Base-by-base conservation (phyloP, 768 basidiomycete species). In the Ramaria sp. region DNA sequence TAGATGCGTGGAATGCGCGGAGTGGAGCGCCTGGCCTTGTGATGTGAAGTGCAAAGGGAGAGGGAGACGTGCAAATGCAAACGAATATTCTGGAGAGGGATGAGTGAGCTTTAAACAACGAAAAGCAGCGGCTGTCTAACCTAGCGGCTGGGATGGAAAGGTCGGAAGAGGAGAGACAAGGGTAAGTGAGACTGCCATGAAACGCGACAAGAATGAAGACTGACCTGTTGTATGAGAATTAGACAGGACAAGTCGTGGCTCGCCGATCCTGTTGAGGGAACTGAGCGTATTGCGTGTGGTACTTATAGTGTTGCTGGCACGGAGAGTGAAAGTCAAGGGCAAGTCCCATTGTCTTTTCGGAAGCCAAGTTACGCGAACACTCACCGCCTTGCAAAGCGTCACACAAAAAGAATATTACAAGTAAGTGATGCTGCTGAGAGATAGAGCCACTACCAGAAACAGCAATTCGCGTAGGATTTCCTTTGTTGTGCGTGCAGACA, bases 171-270 rank as follows among this genome's bases (percentile, higher is more conserved):
- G 47, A 50, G 5, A 49, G 39, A 22, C 7, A 19, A 11, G n/a
- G 12, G 30, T 37, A 7, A 45, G 30, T 46, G 27, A 39, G 53
- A 49, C 38, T 20, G 11, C 22, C 13, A 5, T 19, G 41, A 46
- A n/a, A 22, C 41, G n/a, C 3, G 31, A 17, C 19, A 37, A 57
- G 7, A 34, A 19, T 30, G 19, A 7, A 19, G 15, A 56, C 55
- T 57, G 47, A 57, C 55, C 55, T 57, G 30, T 46, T n/a, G 53
- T 37, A 22, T 22, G 46, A 57, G 20, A 39, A 48, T 47, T 48
- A 49, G 19, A 33, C 45, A 57, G 45, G 46, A 57, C 55, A 46
- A 57, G 55, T 57, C 45, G 45, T 57, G 55, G 55, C 55, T 57
- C 45, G 55, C 55, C 55, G 48, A 57, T 57, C 43, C 55, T 57